Conservation (phyloP, 371 early-diverging fungal species). For the Entomophthora muscae region DNA sequence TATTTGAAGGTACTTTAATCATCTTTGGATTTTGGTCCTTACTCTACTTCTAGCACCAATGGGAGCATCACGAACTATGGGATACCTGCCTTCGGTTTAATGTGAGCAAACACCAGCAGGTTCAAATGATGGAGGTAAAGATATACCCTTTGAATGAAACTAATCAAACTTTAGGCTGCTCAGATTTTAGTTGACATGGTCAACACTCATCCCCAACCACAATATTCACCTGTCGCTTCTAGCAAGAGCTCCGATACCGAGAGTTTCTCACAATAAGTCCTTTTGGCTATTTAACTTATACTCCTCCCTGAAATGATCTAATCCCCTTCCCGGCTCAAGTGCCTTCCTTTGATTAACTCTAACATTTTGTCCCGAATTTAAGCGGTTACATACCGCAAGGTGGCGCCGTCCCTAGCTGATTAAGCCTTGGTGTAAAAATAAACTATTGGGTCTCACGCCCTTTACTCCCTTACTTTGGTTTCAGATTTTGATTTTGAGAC, state of each 20-base stretch:
- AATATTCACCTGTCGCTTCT: background rate
- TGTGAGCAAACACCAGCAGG: constrained; percentile 5
- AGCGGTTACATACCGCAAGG: background rate
- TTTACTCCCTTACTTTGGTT: no score
- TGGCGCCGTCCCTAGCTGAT: background rate
- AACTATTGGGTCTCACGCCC: no score
- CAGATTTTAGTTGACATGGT: constrained; percentile 3
- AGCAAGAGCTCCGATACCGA: background rate
- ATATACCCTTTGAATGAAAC: background rate
- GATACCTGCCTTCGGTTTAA: constrained; percentile 1
- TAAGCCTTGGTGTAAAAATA: background rate
- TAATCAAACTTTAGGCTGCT: background rate
- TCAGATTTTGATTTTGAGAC: no score
- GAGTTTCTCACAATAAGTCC: background rate
- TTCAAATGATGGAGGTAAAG: constrained; percentile 6
- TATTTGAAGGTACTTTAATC: background rate
- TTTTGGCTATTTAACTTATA: background rate
- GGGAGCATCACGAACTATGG: constrained; percentile 8
- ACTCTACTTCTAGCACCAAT: background rate
- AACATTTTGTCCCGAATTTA: background rate
- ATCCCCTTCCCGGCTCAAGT: background rate
- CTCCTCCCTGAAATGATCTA: background rate
- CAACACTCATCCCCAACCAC: background rate
- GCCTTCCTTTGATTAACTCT: background rate
- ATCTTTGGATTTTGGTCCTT: background rate